Evolutionary conservation across 768 basidiomycete species (phyloP).

Genomic region (Lactarius akahatsu): DNA sequence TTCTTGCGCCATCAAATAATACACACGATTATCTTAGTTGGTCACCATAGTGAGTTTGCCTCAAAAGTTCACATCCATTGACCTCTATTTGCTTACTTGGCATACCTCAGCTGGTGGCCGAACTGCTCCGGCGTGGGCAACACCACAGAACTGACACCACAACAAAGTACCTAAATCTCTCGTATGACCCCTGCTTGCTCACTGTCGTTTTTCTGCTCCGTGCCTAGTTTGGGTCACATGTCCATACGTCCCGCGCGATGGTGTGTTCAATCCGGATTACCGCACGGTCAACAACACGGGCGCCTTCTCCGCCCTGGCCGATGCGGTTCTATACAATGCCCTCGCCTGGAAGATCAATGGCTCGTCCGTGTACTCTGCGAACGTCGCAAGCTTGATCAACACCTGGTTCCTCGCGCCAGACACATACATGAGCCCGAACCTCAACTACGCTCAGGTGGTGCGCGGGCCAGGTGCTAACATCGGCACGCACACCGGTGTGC

Average conservation of each 20-base stretch:
- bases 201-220: background rate
- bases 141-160: conserved; percentile 34
- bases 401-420: conserved; percentile 37
- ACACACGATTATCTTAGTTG: conserved; percentile 28
- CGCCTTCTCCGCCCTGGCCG: conserved; percentile 33
- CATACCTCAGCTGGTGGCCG: conserved; percentile 31
- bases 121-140: conserved; percentile 35
- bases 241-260: conserved; percentile 36
- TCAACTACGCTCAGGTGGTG: conserved; percentile 25
- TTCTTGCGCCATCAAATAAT: conserved; percentile 9
- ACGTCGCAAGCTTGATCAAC: conserved; percentile 31
- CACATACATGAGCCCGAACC: conserved; percentile 37
- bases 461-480: conserved; percentile 23
- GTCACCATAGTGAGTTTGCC: conserved; percentile 25
- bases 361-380: conserved; percentile 32
- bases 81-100: background rate
- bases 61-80: background rate
- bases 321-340: conserved; percentile 37
- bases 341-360: conserved; percentile 36
- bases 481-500: conserved; percentile 7
- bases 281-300: conserved; percentile 34
- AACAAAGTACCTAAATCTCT: conserved; percentile 31
- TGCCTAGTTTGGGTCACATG: conserved; percentile 33
- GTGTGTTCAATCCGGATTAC: conserved; percentile 37
- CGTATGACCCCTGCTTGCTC: background rate